Evolutionary conservation across 148 eudicot species (phyloP).

Genomic region (Drosera capensis): DNA sequence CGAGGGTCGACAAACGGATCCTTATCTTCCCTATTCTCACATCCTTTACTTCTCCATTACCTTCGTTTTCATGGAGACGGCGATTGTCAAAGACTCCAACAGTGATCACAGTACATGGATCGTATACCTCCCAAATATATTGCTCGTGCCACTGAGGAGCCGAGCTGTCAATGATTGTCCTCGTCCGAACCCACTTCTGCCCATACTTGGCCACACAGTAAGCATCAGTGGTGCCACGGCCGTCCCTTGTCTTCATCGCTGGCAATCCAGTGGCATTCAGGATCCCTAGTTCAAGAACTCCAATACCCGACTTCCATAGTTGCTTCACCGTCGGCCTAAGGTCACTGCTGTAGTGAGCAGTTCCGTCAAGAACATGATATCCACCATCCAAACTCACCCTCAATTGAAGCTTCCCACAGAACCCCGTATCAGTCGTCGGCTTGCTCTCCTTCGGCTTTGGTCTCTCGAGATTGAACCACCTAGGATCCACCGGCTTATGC

Average conservation of each 20-base stretch:
- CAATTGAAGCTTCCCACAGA: conserved; percentile 19
- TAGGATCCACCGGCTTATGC: conserved; percentile 16
- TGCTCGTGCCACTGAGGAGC: conserved; percentile 34
- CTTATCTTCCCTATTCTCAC: conserved; percentile 21
- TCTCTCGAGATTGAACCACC: conserved; percentile 19
- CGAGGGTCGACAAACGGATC: conserved; percentile 24
- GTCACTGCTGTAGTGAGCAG: conserved; percentile 18
- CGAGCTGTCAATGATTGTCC: conserved; percentile 20
- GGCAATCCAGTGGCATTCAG: conserved; percentile 17
- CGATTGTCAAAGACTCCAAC: conserved; percentile 25
- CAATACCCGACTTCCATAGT: conserved; percentile 23
- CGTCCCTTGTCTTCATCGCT: conserved; percentile 14
- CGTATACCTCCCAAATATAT: conserved; percentile 31
- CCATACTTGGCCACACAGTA: conserved; percentile 40
- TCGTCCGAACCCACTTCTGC: conserved; percentile 28
- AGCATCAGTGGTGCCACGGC: conserved; percentile 19
- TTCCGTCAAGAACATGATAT: conserved; percentile 30
- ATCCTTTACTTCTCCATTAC: conserved; percentile 7
- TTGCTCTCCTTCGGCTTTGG: conserved; percentile 1
- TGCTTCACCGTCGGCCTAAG: conserved; percentile 27
- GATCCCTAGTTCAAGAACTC: conserved; percentile 21
- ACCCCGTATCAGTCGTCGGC: background rate
- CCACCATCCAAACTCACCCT: conserved; percentile 27
- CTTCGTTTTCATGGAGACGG: conserved; percentile 14
- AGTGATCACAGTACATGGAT: conserved; percentile 29